Evolutionary conservation across 2,329 filamentous ascomycete genomes (phyloP).

Genomic region (Colletotrichum orchidophilum): DNA sequence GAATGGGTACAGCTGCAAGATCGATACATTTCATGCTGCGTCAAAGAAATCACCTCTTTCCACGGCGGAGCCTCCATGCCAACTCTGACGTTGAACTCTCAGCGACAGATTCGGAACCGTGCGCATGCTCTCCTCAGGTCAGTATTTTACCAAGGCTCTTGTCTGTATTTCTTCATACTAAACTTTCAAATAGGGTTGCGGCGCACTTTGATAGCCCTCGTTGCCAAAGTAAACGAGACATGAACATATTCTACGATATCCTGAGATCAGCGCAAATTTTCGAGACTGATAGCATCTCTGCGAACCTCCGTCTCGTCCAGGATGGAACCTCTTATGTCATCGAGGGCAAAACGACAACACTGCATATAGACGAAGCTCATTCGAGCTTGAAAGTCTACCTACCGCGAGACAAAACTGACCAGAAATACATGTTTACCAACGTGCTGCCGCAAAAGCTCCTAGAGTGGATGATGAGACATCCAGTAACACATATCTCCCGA

Average conservation of each 20-base stretch:
- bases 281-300: conserved; percentile 44
- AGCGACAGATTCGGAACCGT: conserved; percentile 41
- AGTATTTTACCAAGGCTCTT: not conserved
- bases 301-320: conserved; percentile 40
- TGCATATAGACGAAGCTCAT: conserved; percentile 43
- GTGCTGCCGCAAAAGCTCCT: conserved; percentile 41
- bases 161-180: not conserved
- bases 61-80: conserved; percentile 15
- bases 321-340: conserved; percentile 34
- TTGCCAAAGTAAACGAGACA: not conserved
- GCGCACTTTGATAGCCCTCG: conserved; percentile 12
- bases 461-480: conserved; percentile 47
- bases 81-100: conserved; percentile 34
- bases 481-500: conserved; percentile 14
- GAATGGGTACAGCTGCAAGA: conserved; percentile 44
- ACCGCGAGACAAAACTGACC: conserved; percentile 39
- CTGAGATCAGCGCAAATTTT: conserved; percentile 35
- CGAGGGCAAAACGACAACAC: conserved; percentile 31
- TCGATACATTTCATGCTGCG: conserved; percentile 44
- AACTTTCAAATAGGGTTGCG: not conserved
- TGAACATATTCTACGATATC: not conserved
- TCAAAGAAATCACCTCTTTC: conserved; percentile 46
- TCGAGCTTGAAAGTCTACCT: conserved; percentile 42
- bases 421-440: conserved; percentile 41
- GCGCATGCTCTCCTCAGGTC: conserved; percentile 43